A percentile compares a stretch with the other conserved stretches of the same genome.
phyloP scores from a whole-genome alignment of 225 moss, liverwort and hornwort genomes.

The Takakia lepidozioides region DNA sequence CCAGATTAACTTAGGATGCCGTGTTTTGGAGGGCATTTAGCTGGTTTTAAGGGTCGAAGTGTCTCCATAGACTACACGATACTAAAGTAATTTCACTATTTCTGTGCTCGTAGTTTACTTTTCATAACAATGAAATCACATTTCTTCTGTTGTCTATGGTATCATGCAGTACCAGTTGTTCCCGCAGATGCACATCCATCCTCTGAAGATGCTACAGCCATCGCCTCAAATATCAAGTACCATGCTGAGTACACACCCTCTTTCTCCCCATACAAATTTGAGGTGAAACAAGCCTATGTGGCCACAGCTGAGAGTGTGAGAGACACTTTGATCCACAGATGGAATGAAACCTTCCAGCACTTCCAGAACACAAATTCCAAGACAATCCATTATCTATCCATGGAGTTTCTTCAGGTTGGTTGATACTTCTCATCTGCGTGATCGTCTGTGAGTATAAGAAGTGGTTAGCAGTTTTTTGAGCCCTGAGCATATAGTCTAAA shows the following conservation, averaged over 20 bases:
- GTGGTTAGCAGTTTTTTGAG: too few relatives aligned
- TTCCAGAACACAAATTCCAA: slow-evolving; percentile 66
- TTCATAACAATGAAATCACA: background rate
- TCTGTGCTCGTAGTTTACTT: background rate
- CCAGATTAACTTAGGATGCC: too few relatives aligned
- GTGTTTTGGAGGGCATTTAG: slow-evolving; percentile 3
- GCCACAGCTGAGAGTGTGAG: slow-evolving; percentile 80
- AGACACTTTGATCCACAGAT: slow-evolving; percentile 66
- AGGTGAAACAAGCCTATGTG: slow-evolving; percentile 73
- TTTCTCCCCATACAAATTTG: slow-evolving; percentile 59
- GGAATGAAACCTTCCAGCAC: slow-evolving; percentile 80
- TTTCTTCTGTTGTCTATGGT: background rate
- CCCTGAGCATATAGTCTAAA: too few relatives aligned
- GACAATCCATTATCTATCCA: slow-evolving; percentile 84
- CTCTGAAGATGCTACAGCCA: slow-evolving; percentile 41
- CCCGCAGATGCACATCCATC: slow-evolving; percentile 46
- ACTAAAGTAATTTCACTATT: too few relatives aligned
- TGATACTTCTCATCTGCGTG: too few relatives aligned
- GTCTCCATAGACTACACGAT: background rate
- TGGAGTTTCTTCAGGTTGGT: slow-evolving; percentile 92
- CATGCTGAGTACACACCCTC: slow-evolving; percentile 70
- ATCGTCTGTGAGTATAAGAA: too few relatives aligned
- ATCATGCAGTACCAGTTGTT: slow-evolving; percentile 16
- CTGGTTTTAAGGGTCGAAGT: background rate
- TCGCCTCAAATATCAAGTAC: slow-evolving; percentile 69